Base-by-base conservation (phyloP, 306 rosid genomes). In the Begonia loranthoides region DNA sequence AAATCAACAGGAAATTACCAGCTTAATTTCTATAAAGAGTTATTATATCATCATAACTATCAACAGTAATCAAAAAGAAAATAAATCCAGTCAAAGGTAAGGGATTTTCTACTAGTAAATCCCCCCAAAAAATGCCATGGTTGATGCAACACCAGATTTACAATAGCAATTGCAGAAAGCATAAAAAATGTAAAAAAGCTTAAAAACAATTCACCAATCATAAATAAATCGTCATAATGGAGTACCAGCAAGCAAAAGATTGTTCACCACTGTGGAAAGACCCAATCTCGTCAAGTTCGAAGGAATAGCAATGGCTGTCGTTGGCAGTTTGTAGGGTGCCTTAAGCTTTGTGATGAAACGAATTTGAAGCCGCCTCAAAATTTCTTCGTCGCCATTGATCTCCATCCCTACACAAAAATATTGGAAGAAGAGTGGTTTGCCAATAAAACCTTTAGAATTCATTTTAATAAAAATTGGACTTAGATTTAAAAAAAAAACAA, bases 251-350 rank as follows among this genome's bases (percentile, higher is more conserved):
- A 71, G 66, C 56, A 85, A 72, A 57, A 85, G 94, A 5, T 69
- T 76, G 74, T 89, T 89, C 66, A 89, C 78, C 47, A 89, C 39
- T 43, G 84, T 70, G 55, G 97, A 89, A 52, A 89, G 87, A 55
- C 89, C 85, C 12, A 82, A 38, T n/a, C 97, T 77, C 47, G 87
- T 70, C 66, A 85, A 74, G 62, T 66, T 73, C 24, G 85, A 62
- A 16, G 96, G 94, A 59, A 87, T 75, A 28, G 94, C 79, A 7
- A 89, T 73, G 73, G 87, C 52, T 8, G 67, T 24, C 8, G 60
- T 0, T 6, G 94, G 80, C 50, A 70, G 79, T 70, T 66, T 76
- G 52, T 53, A 49, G 47, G 87, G 78, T 17, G 65, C 72, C 10
- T 46, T 41, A 11, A 89, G 75, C 66, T 78, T 76, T 11, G 97